Base-by-base conservation (phyloP, 495 filamentous ascomycete genomes). In the Beverwykella pulmonaria region DNA sequence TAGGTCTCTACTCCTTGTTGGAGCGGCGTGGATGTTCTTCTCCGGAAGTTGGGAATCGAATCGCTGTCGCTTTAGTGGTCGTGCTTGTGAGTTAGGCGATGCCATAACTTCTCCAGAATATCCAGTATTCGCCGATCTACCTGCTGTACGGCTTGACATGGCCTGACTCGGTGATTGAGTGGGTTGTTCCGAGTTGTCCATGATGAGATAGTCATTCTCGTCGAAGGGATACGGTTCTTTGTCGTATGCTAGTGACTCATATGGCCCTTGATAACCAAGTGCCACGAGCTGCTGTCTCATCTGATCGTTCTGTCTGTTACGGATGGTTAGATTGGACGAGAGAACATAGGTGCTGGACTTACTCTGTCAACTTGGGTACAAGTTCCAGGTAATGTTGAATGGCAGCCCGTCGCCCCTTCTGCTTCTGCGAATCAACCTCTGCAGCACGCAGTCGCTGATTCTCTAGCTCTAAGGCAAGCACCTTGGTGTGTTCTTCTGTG, bases 311-410 rank as follows among this genome's bases (percentile, higher is more conserved):
- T 78, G 73, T 29, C 76, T 78, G 26, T 19, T 30, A 12, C 15
- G 30, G 15, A 50, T 66, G 36, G 66, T 32, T 26, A 39, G 5
- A 10, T 22, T 34, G 50, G n/a, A 9, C 41, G 12, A 26, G 44
- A 15, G 22, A 53, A 15, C 14, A 25, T 26, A n/a, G n/a, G n/a
- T n/a, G n/a, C n/a, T n/a, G n/a, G n/a, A 55, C 71, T 26, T 57
- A 78, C 76, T 73, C 65, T 25, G 70, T 67, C 39, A 78, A 59
- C n/a, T 48, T 53, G 15, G 52, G 57, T 3, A 78, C 36, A 29
- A 68, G 58, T 9, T 44, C 56, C 7, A 76, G 65, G 53, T 75
- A 74, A 53, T 76, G 72, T 47, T 72, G 52, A 53, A 78, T 75
- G 23, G 64, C 48, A 9, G 73, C 70, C 56, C 72, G 61, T 26